Percentiles rank a stretch among this genome's conserved stretches.
phyloP scores from a whole-genome alignment of 2,329 filamentous ascomycete genomes.

The Colletotrichum neosansevieriae region DNA sequence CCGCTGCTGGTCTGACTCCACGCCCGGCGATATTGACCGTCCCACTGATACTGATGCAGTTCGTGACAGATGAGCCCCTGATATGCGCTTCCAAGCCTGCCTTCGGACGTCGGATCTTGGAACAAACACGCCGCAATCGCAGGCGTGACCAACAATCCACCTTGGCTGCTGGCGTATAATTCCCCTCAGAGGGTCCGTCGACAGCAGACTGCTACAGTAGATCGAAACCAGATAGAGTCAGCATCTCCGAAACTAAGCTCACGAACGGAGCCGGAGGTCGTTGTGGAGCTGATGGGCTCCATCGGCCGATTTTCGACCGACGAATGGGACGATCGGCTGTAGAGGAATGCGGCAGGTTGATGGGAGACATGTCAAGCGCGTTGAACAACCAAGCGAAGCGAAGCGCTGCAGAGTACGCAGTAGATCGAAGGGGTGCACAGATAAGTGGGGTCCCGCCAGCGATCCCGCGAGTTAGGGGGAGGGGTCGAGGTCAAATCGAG shows the following conservation, averaged over 20 bases:
- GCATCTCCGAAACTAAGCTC: conserved; percentile 18
- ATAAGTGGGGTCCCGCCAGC: conserved; percentile 13
- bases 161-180: conserved; percentile 4
- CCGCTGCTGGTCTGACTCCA: conserved; percentile 17
- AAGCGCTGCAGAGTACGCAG: conserved; percentile 13
- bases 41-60: conserved; percentile 17
- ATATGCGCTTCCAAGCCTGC: neutral
- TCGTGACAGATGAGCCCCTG: conserved; percentile 11
- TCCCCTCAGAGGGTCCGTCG: neutral
- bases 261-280: conserved; percentile 1
- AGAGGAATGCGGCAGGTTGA: conserved; percentile 33
- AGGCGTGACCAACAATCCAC: conserved; percentile 25
- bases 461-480: conserved; percentile 32
- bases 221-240: conserved; percentile 26
- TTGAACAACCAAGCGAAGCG: conserved; percentile 4
- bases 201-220: conserved; percentile 10
- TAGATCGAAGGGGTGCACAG: conserved; percentile 27
- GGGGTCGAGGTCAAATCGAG: too few species aligned
- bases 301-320: conserved; percentile 10
- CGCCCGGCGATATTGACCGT: conserved; percentile 10
- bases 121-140: conserved; percentile 16
- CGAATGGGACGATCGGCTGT: conserved; percentile 23
- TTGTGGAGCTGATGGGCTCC: conserved; percentile 5
- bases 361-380: conserved; percentile 31
- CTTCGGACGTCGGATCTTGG: conserved; percentile 9